Evolutionary conservation across 2,329 filamentous ascomycete genomes (phyloP), one percentile per base, ranked within the genome.

Genomic region (Monascus ruber): DNA sequence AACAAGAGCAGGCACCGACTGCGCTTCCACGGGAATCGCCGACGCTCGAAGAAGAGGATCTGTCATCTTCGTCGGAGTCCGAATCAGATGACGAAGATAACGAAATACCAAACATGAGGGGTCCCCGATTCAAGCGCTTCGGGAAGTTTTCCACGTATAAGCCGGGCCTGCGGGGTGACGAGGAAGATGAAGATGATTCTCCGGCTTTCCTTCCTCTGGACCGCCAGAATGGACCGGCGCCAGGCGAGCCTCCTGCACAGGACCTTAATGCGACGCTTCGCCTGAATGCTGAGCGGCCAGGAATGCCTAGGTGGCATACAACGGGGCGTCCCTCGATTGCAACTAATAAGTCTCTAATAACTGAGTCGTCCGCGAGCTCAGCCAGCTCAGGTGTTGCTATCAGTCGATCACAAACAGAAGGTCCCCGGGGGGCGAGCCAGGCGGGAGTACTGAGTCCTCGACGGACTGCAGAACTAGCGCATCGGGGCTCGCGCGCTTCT

Each of bases 391-490:
- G 54, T 3, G 52, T 51, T 26, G 57, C 53, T 8, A 50, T 50
- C 7, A 45, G 43, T 24, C 43, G 50, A 6, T 46, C 52, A 1
- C 47, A 44, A 31, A 44, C 39, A 4, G 54, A 56, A 26, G 39
- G 37, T 32, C 39, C 43, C 25, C 50, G 44, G 25, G 46, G 38
- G 9, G 31, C 42, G 5, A 44, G 43, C n/a, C 50, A 47, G 4
- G 37, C 50, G 9, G 50, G 50, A 11, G 43, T 55, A 5, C 39
- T 62, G 3, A 62, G 61, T 39, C 69, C 72, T 1, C 62, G 65
- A 29, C 70, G 74, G 32, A 58, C 69, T 5, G 67, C 66, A 1
- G 70, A 73, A 33, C 48, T 74, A 10, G 63, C 66, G 2, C 63
- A 61, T 28, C 55, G 70, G 24, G 73, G 68, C 41, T 70, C 73